Conservation (phyloP, 2,329 filamentous ascomycete species). For the Trichoderma afroharzianum region DNA sequence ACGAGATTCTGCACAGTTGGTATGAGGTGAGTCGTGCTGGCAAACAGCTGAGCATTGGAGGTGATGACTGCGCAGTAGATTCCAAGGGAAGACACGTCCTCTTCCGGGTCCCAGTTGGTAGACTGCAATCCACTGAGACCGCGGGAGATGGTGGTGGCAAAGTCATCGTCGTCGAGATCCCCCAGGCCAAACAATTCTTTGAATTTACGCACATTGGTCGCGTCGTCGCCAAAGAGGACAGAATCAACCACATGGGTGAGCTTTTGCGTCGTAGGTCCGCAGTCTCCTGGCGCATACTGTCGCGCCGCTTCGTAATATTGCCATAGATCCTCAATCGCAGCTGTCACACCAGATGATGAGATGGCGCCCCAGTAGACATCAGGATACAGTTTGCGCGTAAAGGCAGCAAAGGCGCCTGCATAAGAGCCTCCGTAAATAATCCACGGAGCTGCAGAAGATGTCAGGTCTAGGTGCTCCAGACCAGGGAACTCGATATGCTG, state of each 20-base stretch:
- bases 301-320: slow-evolving; percentile 52
- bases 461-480: slow-evolving; percentile 63
- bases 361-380: slow-evolving; percentile 77
- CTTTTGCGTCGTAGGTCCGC: slow-evolving; percentile 61
- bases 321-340: slow-evolving; percentile 76
- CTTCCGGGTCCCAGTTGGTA: slow-evolving; percentile 52
- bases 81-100: slow-evolving; percentile 41
- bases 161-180: slow-evolving; percentile 45
- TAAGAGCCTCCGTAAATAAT: slow-evolving; percentile 84
- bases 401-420: slow-evolving; percentile 73
- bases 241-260: slow-evolving; percentile 50
- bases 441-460: slow-evolving; percentile 62
- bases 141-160: slow-evolving; percentile 40
- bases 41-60: slow-evolving; percentile 39
- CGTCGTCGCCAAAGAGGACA: slow-evolving; percentile 42
- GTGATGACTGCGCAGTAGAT: slow-evolving; percentile 48
- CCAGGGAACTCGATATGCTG: slow-evolving; percentile 67
- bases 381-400: slow-evolving; percentile 72
- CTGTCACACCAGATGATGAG: slow-evolving; percentile 74
- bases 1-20: slow-evolving; percentile 39
- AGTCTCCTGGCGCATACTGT: slow-evolving; percentile 52
- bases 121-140: slow-evolving; percentile 45
- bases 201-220: slow-evolving; percentile 45
- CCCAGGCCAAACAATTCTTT: slow-evolving; percentile 45
- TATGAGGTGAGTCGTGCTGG: slow-evolving; percentile 35